These are phyloP conservation scores for Backusella tuberculispora DNA, from an alignment of 192 early-diverging fungal species.

Conservation along the genomic window DNA sequence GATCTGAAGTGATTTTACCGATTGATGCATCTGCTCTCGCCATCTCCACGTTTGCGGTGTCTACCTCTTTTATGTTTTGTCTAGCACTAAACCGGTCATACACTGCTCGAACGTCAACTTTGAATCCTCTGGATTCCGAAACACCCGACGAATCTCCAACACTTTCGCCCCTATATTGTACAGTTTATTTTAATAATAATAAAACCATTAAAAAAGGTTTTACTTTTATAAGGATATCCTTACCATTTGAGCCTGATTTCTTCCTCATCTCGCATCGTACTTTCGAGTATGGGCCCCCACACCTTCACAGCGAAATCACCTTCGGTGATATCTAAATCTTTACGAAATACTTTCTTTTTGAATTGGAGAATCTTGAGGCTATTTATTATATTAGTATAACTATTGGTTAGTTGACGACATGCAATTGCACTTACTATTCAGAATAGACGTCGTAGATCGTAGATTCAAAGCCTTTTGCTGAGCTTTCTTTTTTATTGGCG, in stretches of 20 bases:
- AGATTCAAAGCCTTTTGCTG: not conserved
- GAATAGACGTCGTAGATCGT: constrained; percentile 13
- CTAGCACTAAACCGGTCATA: not conserved
- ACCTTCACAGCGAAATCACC: constrained; percentile 16
- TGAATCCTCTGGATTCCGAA: constrained; percentile 1
- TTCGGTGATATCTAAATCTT: constrained; percentile 13
- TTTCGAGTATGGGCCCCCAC: constrained; percentile 1
- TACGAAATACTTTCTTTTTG: constrained; percentile 9
- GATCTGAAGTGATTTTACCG: not conserved
- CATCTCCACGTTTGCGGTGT: not conserved
- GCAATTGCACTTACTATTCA: constrained; percentile 13
- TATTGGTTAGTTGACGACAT: not conserved
- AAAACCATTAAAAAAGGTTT: not conserved
- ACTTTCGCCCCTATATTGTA: constrained; percentile 4
- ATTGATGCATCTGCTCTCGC: not conserved
- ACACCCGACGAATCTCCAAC: not conserved
- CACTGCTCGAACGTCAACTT: constrained; percentile 4
- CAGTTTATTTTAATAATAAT: not conserved
- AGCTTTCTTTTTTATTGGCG: constrained; percentile 8
- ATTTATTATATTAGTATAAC: not conserved
- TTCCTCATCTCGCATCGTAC: constrained; percentile 18
- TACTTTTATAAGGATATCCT: not conserved
- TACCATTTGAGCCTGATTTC: constrained; percentile 15
- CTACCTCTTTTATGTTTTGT: not conserved
- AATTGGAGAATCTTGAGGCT: constrained; percentile 12